These are phyloP conservation scores for Aspergillus pseudonomiae DNA, from an alignment of 2,329 filamentous ascomycete species.

Conservation along the genomic window DNA sequence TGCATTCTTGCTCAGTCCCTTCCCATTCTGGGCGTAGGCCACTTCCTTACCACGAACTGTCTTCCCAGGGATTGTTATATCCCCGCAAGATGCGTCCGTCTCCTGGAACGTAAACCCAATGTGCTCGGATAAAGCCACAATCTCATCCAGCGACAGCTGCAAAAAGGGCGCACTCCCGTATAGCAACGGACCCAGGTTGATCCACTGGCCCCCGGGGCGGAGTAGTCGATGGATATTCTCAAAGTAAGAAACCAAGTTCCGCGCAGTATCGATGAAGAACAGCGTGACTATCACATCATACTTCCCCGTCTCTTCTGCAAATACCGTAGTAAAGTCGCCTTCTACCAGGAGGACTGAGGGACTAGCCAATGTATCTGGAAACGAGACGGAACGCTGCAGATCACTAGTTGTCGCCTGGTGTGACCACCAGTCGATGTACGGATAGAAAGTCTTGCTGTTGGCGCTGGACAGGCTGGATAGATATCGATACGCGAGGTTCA, in stretches of 20 bases:
- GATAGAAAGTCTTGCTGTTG: constrained; percentile 42
- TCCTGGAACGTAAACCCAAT: constrained; percentile 58
- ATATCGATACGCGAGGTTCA: constrained; percentile 59
- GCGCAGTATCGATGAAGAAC: constrained; percentile 65
- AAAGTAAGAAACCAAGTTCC: constrained; percentile 59
- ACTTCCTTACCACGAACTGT: constrained; percentile 52
- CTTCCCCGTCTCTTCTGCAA: constrained; percentile 23
- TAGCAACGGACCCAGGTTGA: constrained; percentile 60
- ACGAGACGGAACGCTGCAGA: constrained; percentile 50
- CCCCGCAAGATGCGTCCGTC: constrained; percentile 45
- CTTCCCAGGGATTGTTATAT: constrained; percentile 45
- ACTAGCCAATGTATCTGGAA: constrained; percentile 48
- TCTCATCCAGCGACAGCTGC: constrained; percentile 59
- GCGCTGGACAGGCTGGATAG: constrained; percentile 39
- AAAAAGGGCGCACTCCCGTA: constrained; percentile 60
- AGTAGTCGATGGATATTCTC: constrained; percentile 57
- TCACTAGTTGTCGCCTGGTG: constrained; percentile 55
- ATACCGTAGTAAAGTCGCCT: constrained; percentile 58
- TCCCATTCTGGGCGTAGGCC: constrained; percentile 57
- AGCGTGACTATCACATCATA: constrained; percentile 59
- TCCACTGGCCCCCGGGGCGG: constrained; percentile 54
- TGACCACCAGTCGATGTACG: constrained; percentile 61
- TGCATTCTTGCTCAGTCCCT: constrained; percentile 55
- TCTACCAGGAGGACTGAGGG: constrained; percentile 49
- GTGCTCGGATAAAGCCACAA: constrained; percentile 50